These are phyloP conservation scores for Chytriomyces confervae DNA, from an alignment of 192 early-diverging fungal genomes.

Conservation along the genomic window DNA sequence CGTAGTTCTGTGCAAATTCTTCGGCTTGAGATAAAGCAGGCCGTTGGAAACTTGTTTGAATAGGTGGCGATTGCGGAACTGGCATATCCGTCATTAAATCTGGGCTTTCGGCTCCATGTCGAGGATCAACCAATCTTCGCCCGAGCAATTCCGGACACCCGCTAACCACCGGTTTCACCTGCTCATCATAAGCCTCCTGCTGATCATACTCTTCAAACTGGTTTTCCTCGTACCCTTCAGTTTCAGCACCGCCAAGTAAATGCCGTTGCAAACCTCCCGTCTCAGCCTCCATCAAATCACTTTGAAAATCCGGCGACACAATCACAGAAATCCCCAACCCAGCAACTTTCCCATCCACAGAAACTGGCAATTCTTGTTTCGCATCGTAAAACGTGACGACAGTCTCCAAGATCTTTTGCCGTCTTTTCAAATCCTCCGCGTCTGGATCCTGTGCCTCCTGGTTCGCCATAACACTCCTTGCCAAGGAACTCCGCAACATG, in stretches of 20 bases:
- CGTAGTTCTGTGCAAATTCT: background rate
- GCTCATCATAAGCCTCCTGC: background rate
- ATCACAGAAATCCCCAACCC: constrained; percentile 47
- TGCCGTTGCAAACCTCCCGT: constrained; percentile 1
- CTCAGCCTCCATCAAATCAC: constrained; percentile 24
- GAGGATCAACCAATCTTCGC: background rate
- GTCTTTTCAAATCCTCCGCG: background rate
- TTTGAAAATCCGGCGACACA: constrained; percentile 31
- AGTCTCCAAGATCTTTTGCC: constrained; percentile 38
- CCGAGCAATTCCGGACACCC: background rate
- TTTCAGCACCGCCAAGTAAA: constrained; percentile 17
- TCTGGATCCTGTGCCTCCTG: background rate
- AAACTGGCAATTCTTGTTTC: constrained; percentile 44
- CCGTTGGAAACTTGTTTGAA: background rate
- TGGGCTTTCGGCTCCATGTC: background rate
- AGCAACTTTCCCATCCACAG: constrained; percentile 38
- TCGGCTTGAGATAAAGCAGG: background rate
- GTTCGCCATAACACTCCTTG: background rate
- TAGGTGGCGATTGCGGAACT: background rate
- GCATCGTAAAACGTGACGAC: constrained; percentile 48
- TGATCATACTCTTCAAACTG: constrained; percentile 20
- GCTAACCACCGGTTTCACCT: background rate
- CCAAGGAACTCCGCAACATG: constrained; percentile 1
- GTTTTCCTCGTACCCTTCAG: background rate
- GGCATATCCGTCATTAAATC: background rate